Evolutionary conservation across 2,329 filamentous ascomycete genomes (phyloP).

Genomic region (Colletotrichum lentis): DNA sequence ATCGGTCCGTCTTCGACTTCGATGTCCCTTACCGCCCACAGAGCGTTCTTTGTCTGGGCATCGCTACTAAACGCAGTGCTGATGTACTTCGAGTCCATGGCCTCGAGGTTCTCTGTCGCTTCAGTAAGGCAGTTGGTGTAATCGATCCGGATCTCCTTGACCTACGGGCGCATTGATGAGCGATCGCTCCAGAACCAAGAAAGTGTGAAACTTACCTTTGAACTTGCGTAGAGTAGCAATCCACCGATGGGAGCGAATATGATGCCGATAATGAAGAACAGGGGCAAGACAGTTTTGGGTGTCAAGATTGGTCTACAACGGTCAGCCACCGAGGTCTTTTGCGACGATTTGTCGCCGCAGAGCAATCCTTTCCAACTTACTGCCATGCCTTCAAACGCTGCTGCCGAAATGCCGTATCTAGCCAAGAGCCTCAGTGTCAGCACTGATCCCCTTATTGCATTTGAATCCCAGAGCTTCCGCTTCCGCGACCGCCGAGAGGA

Average conservation of each 20-base stretch:
- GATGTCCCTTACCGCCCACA: conserved; percentile 54
- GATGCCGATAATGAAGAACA: conserved; percentile 90
- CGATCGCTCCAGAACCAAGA: neutral
- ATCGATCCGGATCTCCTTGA: conserved; percentile 89
- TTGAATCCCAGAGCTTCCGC: conserved; percentile 22
- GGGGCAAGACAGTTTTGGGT: conserved; percentile 88
- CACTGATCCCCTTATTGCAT: neutral
- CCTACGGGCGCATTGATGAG: conserved; percentile 57
- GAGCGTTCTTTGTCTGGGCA: conserved; percentile 49
- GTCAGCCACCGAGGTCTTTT: conserved; percentile 31
- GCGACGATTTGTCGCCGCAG: conserved; percentile 3
- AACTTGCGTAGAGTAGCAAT: conserved; percentile 83
- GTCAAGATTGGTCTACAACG: conserved; percentile 84
- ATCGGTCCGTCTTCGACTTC: conserved; percentile 52
- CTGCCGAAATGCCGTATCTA: conserved; percentile 96
- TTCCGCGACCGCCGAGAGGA: conserved; percentile 24
- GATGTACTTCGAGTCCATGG: conserved; percentile 67
- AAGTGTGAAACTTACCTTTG: conserved; percentile 64
- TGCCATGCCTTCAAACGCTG: conserved; percentile 99
- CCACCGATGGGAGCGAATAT: conserved; percentile 95
- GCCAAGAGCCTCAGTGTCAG: conserved; percentile 22
- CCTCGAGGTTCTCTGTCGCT: conserved; percentile 54
- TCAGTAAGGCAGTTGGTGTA: conserved; percentile 79
- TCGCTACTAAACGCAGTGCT: conserved; percentile 75
- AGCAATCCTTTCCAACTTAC: conserved; percentile 65